Percentiles rank a stretch among this genome's conserved stretches.
Conservation (phyloP, 1,139 yeast species). For the Scheffersomyces insectosa region DNA sequence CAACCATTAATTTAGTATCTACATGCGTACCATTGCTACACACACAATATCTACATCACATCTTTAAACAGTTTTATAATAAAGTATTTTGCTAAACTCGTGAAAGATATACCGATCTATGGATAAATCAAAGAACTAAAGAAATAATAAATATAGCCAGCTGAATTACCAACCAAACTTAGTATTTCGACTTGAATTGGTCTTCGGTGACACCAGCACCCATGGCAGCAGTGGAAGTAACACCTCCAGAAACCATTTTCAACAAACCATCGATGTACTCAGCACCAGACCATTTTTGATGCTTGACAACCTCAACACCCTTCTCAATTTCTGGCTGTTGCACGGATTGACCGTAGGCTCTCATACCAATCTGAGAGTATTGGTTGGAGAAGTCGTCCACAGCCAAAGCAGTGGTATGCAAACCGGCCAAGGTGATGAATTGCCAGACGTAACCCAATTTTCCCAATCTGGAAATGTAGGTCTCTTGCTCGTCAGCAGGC, state of each 20-base stretch:
- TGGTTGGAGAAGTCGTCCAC: conserved; percentile 82
- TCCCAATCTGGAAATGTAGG: conserved; percentile 85
- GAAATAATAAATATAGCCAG: conserved; percentile 5
- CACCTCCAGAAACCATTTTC: conserved; percentile 93
- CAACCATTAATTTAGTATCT: too few relatives aligned
- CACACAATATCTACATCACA: too few relatives aligned
- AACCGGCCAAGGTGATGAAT: conserved; percentile 95
- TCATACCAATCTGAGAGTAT: conserved; percentile 86
- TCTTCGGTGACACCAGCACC: conserved; percentile 98
- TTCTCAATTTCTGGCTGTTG: conserved; percentile 87
- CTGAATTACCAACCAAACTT: not conserved
- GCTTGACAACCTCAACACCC: conserved; percentile 95
- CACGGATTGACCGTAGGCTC: conserved; percentile 85
- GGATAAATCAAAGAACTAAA: not conserved
- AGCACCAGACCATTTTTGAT: conserved; percentile 99
- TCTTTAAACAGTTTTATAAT: too few relatives aligned
- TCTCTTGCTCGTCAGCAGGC: conserved; percentile 84
- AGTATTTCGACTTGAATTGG: conserved; percentile 60
- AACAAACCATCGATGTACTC: conserved; percentile 91
- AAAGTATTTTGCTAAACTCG: too few relatives aligned
- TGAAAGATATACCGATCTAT: too few relatives aligned
- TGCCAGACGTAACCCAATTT: conserved; percentile 96
- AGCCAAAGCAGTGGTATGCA: conserved; percentile 94
- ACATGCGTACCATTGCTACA: too few relatives aligned
- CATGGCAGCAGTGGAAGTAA: conserved; percentile 96